Evolutionary conservation across 2,329 filamentous ascomycete genomes (phyloP), one percentile per base, ranked within the genome.

Genomic region (Neonectria faginata): DNA sequence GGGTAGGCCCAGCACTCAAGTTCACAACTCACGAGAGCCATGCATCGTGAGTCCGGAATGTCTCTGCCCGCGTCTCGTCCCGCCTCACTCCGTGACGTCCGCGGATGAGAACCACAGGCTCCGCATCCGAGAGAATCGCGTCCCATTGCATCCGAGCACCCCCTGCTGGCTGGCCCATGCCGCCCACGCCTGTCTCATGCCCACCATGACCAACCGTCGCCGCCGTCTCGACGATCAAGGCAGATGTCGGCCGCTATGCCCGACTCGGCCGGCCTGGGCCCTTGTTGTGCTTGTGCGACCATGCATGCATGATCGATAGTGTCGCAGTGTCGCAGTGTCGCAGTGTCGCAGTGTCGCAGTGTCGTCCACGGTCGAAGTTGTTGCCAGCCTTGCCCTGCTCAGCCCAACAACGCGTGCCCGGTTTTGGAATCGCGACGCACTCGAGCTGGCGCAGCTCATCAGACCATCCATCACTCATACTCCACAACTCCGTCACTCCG

Each of bases 211-310:
- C 70, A 73, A 71, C 70, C 67, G 57, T 65, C 65, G 67, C 57
- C 61, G 59, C 63, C 60, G 60, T 48, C 65, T 70, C 41, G 60
- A 66, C 57, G 62, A 73, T 67, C 70, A 71, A 71, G 70, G 64
- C 58, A 73, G 55, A 59, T 64, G 70, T 70, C 60, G 45, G 70
- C 39, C 67, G 41, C 69, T 71, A 68, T 67, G 41, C 68, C 67
- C 53, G 70, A 73, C 68, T 67, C 60, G 65, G 69, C 56, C 63
- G 27, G 57, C 53, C 39, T 25, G 52, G 70, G 58, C 60, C 67
- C 70, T 67, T 61, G 56, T 60, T 62, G 14, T 39, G 36, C 36
- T 50, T 64, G 67, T 68, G 68, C 67, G 51, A 62, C 60, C 47
- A 50, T 60, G 51, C 60, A 56, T 72, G 70, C 67, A 68, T 51